These are phyloP conservation scores for Diaporthe eres DNA, from an alignment of 2,329 filamentous ascomycete species.

Conservation along the genomic window DNA sequence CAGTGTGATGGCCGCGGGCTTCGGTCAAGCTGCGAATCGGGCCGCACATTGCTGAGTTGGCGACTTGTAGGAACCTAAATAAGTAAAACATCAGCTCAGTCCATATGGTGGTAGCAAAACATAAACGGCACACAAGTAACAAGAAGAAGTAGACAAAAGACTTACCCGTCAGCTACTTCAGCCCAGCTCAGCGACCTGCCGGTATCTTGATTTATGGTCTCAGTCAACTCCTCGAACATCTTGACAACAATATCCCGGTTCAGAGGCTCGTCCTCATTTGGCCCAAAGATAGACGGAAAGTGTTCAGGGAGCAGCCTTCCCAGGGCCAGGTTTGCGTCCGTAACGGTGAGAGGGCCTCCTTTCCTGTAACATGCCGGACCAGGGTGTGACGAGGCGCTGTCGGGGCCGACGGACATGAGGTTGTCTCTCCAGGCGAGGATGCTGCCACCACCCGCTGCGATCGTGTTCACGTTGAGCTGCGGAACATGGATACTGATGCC, in stretches of 20 bases:
- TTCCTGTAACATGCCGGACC: constrained; percentile 37
- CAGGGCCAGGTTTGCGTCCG: constrained; percentile 33
- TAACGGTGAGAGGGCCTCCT: constrained; percentile 36
- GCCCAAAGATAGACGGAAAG: constrained; percentile 33
- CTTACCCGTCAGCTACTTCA: constrained; percentile 34
- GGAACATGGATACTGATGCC: constrained; percentile 35
- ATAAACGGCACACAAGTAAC: background rate
- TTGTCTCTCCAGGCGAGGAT: constrained; percentile 35
- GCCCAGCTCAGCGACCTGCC: constrained; percentile 6
- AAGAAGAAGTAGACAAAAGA: background rate
- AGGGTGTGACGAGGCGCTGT: constrained; percentile 21
- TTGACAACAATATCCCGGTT: constrained; percentile 18
- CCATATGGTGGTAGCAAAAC: background rate
- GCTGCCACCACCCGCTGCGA: constrained; percentile 32
- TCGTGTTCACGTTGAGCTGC: constrained; percentile 37
- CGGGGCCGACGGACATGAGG: constrained; percentile 33
- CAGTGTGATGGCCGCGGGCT: constrained; percentile 51
- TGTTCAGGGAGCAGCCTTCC: constrained; percentile 34
- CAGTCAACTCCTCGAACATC: constrained; percentile 22
- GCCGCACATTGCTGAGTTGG: constrained; percentile 36
- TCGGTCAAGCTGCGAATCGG: constrained; percentile 36
- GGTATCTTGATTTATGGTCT: constrained; percentile 32
- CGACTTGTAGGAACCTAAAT: constrained; percentile 19
- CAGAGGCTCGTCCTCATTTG: constrained; percentile 27
- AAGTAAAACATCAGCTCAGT: background rate